A percentile compares a stretch with the other conserved stretches of the same genome.
phyloP scores from a whole-genome alignment of 2,329 filamentous ascomycete genomes.

The Pezicula neosporulosa region DNA sequence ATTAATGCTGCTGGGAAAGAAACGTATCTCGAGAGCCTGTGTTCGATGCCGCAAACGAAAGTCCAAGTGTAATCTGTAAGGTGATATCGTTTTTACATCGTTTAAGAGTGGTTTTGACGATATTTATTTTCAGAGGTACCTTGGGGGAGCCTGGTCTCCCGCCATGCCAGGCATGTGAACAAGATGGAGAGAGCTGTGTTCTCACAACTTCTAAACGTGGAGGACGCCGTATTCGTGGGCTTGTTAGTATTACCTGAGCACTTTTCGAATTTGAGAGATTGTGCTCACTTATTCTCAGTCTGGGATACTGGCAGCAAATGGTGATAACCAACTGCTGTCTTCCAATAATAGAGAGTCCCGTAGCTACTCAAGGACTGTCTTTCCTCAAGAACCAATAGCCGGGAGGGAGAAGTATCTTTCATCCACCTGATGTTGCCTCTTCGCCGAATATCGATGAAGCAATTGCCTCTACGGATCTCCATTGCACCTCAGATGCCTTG shows the following conservation, averaged over 20 bases:
- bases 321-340: constrained; percentile 1
- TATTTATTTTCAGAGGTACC: constrained; percentile 25
- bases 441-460: constrained; percentile 32
- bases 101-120: background rate
- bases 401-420: background rate
- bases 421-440: background rate
- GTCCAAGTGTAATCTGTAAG: constrained; percentile 19
- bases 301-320: background rate
- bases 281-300: background rate
- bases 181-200: constrained; percentile 35
- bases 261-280: background rate
- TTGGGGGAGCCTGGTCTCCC: constrained; percentile 20
- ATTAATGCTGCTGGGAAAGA: constrained; percentile 5
- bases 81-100: background rate
- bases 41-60: constrained; percentile 20
- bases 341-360: constrained; percentile 2
- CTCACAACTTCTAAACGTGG: constrained; percentile 37
- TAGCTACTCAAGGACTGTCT: background rate
- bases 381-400: constrained; percentile 11
- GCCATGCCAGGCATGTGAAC: constrained; percentile 35
- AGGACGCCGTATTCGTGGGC: constrained; percentile 29
- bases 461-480: constrained; percentile 36
- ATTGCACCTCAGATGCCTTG: constrained; percentile 39
- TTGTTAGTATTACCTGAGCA: constrained; percentile 8
- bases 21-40: constrained; percentile 19